Conservation (phyloP, 371 early-diverging fungal species). For the Quaeritorhiza haematococci region DNA sequence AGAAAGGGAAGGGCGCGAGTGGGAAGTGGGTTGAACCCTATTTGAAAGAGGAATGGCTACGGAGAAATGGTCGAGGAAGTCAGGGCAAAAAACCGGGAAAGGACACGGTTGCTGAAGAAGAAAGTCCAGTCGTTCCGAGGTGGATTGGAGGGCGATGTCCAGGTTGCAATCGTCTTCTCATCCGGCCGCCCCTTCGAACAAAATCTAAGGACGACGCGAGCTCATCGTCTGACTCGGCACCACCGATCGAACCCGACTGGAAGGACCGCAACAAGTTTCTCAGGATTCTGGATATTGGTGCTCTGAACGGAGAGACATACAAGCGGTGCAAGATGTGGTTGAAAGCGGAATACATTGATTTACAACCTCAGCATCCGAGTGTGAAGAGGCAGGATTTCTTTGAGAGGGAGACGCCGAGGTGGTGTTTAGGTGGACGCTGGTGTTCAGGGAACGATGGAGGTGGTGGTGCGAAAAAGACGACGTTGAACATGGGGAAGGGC, state of each 20-base stretch:
- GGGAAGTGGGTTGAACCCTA: conserved; percentile 67
- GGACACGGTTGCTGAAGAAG: no score
- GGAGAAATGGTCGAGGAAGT: conserved; percentile 6
- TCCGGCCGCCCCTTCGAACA: no score
- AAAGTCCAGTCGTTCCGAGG: no score
- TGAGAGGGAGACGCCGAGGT: conserved; percentile 54
- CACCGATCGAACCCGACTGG: no score
- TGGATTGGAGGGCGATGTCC: no score
- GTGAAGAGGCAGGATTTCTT: conserved; percentile 78
- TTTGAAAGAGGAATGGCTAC: conserved; percentile 26
- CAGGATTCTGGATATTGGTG: conserved; percentile 82
- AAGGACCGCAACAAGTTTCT: conserved; percentile 7
- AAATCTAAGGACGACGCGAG: no score
- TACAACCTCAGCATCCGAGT: conserved; percentile 72
- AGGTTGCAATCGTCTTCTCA: no score
- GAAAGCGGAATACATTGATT: conserved; percentile 68
- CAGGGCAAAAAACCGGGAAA: no score
- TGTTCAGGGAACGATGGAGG: neutral
- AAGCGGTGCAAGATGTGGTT: conserved; percentile 61
- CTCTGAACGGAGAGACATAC: conserved; percentile 73
- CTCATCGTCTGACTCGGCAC: no score
- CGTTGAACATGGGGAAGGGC: conserved; percentile 15
- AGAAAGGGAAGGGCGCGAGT: conserved; percentile 77
- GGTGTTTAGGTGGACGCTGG: no score
- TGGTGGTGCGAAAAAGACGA: neutral